Evolutionary conservation across 768 basidiomycete species (phyloP).

Genomic region (Cubamyces lactineus): DNA sequence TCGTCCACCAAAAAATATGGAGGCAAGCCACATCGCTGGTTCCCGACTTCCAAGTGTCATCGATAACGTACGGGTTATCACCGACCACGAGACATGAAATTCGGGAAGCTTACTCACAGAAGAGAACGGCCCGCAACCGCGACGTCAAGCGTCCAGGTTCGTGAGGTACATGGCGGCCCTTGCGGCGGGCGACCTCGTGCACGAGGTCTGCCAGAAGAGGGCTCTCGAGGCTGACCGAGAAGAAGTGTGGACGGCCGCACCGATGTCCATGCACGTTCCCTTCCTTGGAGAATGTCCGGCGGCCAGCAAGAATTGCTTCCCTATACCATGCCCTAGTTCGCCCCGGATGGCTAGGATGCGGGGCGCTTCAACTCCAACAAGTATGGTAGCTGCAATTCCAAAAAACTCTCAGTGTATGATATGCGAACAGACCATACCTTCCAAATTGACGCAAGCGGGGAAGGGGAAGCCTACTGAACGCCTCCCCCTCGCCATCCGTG

Average conservation of each 20-base stretch:
- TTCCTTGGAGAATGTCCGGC: constrained; percentile 5
- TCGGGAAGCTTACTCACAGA: constrained; percentile 1
- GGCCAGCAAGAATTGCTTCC: constrained; percentile 5
- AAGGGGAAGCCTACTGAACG: not conserved
- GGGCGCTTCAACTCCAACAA: too few species aligned
- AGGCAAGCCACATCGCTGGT: not conserved
- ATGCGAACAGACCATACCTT: too few species aligned
- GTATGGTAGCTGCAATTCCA: too few species aligned
- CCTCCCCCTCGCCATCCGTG: not conserved
- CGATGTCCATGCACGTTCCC: constrained; percentile 2
- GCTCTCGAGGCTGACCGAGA: not conserved
- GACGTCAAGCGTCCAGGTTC: not conserved
- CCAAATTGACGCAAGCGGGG: not conserved
- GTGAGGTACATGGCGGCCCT: not conserved
- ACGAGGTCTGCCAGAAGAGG: constrained; percentile 7
- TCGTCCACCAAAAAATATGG: not conserved
- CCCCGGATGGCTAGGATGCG: not conserved
- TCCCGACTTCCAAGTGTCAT: not conserved
- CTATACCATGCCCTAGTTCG: not conserved
- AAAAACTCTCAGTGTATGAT: too few species aligned
- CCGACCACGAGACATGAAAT: constrained; percentile 1
- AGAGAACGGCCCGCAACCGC: constrained; percentile 8
- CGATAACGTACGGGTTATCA: not conserved
- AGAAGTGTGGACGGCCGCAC: not conserved
- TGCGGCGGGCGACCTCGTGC: not conserved